Evolutionary conservation across 306 rosid species (phyloP).

Genomic region (Inga oerstediana): DNA sequence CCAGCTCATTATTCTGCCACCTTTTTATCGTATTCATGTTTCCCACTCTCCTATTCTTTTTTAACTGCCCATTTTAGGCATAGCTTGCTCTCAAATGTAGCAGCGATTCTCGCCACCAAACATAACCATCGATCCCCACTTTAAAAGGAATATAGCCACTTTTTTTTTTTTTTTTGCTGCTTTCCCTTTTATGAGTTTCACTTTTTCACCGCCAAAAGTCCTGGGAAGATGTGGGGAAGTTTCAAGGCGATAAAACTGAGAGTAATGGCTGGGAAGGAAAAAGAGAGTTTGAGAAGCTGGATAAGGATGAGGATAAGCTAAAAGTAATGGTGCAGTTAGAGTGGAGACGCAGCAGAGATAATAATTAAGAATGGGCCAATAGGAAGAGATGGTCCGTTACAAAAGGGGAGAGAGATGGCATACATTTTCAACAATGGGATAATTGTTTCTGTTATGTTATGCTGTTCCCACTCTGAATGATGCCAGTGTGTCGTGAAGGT

Average conservation of each 20-base stretch:
- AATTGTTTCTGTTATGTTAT: background rate
- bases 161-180: background rate
- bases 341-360: background rate
- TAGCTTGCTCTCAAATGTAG: background rate
- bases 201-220: background rate
- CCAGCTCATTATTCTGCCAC: background rate
- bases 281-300: background rate
- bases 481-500: background rate
- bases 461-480: background rate
- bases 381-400: background rate
- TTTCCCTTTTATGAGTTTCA: background rate
- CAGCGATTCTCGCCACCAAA: background rate
- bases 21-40: background rate
- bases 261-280: background rate
- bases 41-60: background rate
- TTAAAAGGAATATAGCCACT: background rate
- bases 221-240: background rate
- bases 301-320: background rate
- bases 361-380: background rate
- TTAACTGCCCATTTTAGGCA: background rate
- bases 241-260: background rate
- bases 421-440: conserved; percentile 13
- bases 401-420: background rate
- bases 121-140: background rate
- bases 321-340: background rate